Conservation (phyloP, 768 basidiomycete genomes). For the Cyclocybe aegerita region DNA sequence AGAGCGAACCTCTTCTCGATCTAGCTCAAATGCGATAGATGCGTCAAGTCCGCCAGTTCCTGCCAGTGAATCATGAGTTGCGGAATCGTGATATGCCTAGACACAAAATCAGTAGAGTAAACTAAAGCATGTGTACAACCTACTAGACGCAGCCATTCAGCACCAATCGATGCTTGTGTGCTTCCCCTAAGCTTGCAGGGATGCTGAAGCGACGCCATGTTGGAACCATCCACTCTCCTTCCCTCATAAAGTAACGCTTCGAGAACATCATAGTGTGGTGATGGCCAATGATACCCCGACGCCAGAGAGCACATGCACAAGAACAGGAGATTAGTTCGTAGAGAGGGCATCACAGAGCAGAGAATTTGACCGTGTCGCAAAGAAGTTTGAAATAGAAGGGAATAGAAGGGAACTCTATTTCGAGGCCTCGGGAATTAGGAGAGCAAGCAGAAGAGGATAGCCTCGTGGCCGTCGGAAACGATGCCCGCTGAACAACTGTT, state of each 20-base stretch:
- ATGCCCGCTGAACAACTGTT: too few species aligned
- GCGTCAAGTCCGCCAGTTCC: constrained; percentile 28
- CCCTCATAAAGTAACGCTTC: constrained; percentile 18
- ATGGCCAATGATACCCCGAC: constrained; percentile 14
- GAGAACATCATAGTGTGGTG: constrained; percentile 16
- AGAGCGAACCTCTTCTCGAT: constrained; percentile 11
- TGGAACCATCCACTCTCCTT: constrained; percentile 12
- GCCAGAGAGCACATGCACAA: constrained; percentile 7
- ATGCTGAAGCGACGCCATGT: constrained; percentile 17
- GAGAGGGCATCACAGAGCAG: constrained; percentile 1
- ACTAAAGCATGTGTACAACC: neutral
- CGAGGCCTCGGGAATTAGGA: too few species aligned
- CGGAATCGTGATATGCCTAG: constrained; percentile 21
- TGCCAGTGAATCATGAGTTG: constrained; percentile 20
- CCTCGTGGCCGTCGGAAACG: too few species aligned
- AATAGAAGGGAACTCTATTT: too few species aligned
- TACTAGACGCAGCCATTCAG: constrained; percentile 19
- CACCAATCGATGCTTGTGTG: constrained; percentile 15
- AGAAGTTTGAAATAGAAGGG: too few species aligned
- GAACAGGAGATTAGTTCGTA: too few species aligned
- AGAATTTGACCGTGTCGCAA: neutral
- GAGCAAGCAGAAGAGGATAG: too few species aligned
- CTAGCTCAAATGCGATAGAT: constrained; percentile 24
- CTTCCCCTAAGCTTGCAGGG: constrained; percentile 14
- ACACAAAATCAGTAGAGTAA: neutral